phyloP scores from a whole-genome alignment of 768 basidiomycete genomes.

The Mrakia frigida region DNA sequence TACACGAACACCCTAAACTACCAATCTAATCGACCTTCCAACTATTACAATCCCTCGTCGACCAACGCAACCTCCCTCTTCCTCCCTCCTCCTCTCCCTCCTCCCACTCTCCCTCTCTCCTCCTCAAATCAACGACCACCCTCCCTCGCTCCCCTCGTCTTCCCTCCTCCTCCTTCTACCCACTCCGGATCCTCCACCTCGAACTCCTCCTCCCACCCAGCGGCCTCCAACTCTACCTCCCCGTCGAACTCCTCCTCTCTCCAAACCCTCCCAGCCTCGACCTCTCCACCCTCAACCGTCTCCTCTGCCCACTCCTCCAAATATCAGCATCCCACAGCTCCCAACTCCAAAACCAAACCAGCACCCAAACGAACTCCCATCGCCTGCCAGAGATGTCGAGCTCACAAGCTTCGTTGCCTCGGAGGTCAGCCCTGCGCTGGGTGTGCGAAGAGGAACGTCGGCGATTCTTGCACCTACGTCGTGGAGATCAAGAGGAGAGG shows the following conservation, averaged over 20 bases:
- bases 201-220: neutral
- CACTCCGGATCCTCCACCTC: neutral
- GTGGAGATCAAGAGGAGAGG: constrained; percentile 9
- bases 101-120: neutral
- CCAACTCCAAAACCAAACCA: neutral
- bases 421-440: neutral
- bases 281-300: neutral
- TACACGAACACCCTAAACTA: neutral
- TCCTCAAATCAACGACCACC: neutral
- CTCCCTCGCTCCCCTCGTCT: neutral
- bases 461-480: constrained; percentile 3
- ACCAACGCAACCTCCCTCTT: neutral
- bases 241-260: neutral
- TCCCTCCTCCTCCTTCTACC: neutral
- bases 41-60: neutral
- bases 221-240: neutral
- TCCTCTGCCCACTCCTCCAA: neutral
- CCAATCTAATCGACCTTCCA: neutral
- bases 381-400: constrained; percentile 12
- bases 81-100: neutral
- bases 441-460: constrained; percentile 8
- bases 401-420: constrained; percentile 3
- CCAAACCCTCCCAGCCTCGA: neutral
- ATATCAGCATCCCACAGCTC: neutral
- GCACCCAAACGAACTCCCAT: constrained; percentile 12